These are phyloP conservation scores for Tylopilus plumbeoviolaceoides DNA, from an alignment of 768 basidiomycete species.

Conservation along the genomic window DNA sequence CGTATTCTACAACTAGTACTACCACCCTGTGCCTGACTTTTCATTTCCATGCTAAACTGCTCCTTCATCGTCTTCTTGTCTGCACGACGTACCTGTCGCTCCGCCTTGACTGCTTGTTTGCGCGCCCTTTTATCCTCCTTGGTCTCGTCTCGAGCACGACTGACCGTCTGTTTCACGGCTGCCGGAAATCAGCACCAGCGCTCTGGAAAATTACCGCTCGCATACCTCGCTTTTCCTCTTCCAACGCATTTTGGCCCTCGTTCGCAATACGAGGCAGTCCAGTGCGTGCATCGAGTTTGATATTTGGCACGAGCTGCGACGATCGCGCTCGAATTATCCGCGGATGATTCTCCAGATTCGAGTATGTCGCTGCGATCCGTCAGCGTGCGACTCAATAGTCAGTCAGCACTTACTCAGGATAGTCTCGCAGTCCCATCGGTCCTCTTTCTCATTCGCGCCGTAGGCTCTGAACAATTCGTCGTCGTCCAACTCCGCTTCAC, in stretches of 20 bases:
- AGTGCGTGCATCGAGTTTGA: slow-evolving; percentile 69
- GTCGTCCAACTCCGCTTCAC: slow-evolving; percentile 44
- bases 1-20: slow-evolving; percentile 34
- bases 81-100: slow-evolving; percentile 56
- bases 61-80: slow-evolving; percentile 69
- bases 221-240: slow-evolving; percentile 29
- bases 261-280: slow-evolving; percentile 60
- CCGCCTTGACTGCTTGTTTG: slow-evolving; percentile 65
- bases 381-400: slow-evolving; percentile 2
- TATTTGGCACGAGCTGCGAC: slow-evolving; percentile 52
- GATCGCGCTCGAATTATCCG: slow-evolving; percentile 73
- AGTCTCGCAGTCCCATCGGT: slow-evolving; percentile 95
- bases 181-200: slow-evolving; percentile 1
- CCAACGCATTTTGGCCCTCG: slow-evolving; percentile 19
- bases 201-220: background rate
- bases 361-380: slow-evolving; percentile 73
- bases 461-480: slow-evolving; percentile 39
- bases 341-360: slow-evolving; percentile 98
- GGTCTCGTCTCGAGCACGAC: slow-evolving; percentile 72
- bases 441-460: slow-evolving; percentile 49
- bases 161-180: slow-evolving; percentile 44
- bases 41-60: slow-evolving; percentile 58
- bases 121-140: slow-evolving; percentile 69
- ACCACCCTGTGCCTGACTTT: slow-evolving; percentile 51
- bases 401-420: slow-evolving; percentile 67